Evolutionary conservation across 2,329 filamentous ascomycete genomes (phyloP), one percentile per base, ranked within the genome.

Genomic region (Ophiostoma pallidulum): DNA sequence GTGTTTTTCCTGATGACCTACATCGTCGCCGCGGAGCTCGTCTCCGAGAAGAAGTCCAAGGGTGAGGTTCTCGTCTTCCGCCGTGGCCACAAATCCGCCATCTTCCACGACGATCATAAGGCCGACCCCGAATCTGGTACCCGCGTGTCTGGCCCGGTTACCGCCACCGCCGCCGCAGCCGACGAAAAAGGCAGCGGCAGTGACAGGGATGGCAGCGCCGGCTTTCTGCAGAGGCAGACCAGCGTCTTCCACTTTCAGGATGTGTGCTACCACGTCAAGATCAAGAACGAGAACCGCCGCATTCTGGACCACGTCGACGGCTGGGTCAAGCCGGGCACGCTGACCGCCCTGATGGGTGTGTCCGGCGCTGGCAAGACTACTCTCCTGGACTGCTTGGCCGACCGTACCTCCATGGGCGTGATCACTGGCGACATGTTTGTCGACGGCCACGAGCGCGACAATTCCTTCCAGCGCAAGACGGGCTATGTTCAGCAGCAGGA

Each of bases 401-500:
- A 85, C 51, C 83, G 90, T 62, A 84, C 84, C 10, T 89, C 85
- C 0, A 91, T 92, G 80, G 90, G 90, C 65, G 84, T 94, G 18
- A 86, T 95, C 44, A 80, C 78, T 8, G 90, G 90, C 47, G 83
- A 92, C 57, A 92, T 94, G 82, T 65, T 80, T 18, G 75, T 81
- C 10, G 74, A 80, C 50, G 77, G 77, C 29, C 74, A 72, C 40
- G 80, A 78, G 37, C 79, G 86, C 41, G 87, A 94, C 56, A 74
- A 74, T 35, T 89, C 85, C 0, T 95, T 95, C 74, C 88, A 94
- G 64, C 84, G 89, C 55, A 91, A 91, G 68, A 94, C 87, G 0
- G 89, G 89, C 42, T 94, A 94, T 57, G 89, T 90, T 35, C 86
- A 94, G 61, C 89, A 95, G 63, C 88, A 94, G 62, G 90, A 96